Percentiles rank a stretch among this genome's conserved stretches.
Evolutionary conservation across 2,329 filamentous ascomycete species (phyloP).

Genomic region (Fusarium zealandicum): DNA sequence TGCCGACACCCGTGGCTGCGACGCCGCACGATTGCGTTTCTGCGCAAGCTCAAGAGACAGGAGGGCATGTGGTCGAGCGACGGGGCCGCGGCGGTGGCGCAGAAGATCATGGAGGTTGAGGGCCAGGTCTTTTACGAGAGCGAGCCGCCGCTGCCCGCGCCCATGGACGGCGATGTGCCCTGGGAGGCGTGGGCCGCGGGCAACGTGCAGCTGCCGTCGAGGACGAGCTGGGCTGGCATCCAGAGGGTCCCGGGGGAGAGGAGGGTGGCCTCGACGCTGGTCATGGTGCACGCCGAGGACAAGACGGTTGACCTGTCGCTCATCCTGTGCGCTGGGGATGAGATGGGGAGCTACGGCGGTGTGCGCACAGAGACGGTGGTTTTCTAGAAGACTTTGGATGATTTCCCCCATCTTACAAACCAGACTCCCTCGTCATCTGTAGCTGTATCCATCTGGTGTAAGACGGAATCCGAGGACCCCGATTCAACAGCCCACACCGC

Average conservation of each 20-base stretch:
- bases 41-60: constrained; percentile 40
- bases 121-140: constrained; percentile 30
- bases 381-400: constrained; percentile 14
- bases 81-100: constrained; percentile 36
- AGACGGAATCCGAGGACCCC: constrained; percentile 15
- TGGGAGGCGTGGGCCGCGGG: constrained; percentile 39
- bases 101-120: constrained; percentile 34
- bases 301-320: constrained; percentile 31
- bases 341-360: constrained; percentile 18
- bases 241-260: constrained; percentile 28
- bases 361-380: constrained; percentile 21
- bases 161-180: constrained; percentile 17
- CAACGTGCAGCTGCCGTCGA: constrained; percentile 9
- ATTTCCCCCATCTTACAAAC: too few species aligned
- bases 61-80: constrained; percentile 46
- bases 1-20: constrained; percentile 45
- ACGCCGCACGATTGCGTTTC: constrained; percentile 36
- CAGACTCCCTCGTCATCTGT: too few species aligned
- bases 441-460: too few species aligned
- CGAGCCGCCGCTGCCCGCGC: not conserved
- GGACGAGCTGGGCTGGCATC: constrained; percentile 35
- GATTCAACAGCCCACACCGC: not conserved
- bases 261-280: constrained; percentile 37
- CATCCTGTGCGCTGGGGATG: constrained; percentile 34
- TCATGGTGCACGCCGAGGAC: constrained; percentile 32